Base-by-base conservation (phyloP, 2,329 filamentous ascomycete genomes). In the Sporothrix inflata region DNA sequence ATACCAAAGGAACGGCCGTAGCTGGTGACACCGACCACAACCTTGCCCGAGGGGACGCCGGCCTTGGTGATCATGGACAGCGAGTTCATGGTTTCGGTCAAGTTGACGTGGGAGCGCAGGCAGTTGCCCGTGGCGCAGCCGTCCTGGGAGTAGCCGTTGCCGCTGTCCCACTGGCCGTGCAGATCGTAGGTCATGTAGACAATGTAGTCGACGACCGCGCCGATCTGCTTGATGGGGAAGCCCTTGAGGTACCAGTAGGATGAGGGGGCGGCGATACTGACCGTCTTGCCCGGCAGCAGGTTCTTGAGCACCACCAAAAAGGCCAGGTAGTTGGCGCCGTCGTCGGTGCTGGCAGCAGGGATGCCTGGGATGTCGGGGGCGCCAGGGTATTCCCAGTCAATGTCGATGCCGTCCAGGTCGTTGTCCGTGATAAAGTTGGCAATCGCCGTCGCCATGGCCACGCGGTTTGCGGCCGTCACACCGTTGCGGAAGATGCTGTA, bases 101-200 rank as follows among this genome's bases (percentile, higher is more conserved):
- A 38, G 74, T 83, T 83, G 21, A 83, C 76, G 57, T 82, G 79
- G 4, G 75, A 77, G 1, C 82, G 75, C 1, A 81, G 74, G 49
- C 79, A 81, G 73, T 77, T 78, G 3, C 79, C 77, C 0, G 47
- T 67, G 1, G 65, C 34, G 70, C 82, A 84, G 7, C 79, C 80
- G 2, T 72, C 63, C 30, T 70, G 45, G 3, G 66, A 14, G 14
- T 47, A 71, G n/a, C 40, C n/a, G 60, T 71, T 75, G 53, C 74
- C 77, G 30, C 76, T 77, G 71, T 83, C 81, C 81, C 81, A 83
- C 71, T 83, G 80, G 2, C 82, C 82, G 72, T 83, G 74, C 1
- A 81, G 73, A 63, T 82, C 79, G 38, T 82, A 82, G 68, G 73
- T 79, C 78, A 81, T 79, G 55, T 74, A 80, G 2, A 80, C 75